These are phyloP conservation scores for Talaromyces proteolyticus DNA, from an alignment of 495 filamentous ascomycete species.

Conservation along the genomic window DNA sequence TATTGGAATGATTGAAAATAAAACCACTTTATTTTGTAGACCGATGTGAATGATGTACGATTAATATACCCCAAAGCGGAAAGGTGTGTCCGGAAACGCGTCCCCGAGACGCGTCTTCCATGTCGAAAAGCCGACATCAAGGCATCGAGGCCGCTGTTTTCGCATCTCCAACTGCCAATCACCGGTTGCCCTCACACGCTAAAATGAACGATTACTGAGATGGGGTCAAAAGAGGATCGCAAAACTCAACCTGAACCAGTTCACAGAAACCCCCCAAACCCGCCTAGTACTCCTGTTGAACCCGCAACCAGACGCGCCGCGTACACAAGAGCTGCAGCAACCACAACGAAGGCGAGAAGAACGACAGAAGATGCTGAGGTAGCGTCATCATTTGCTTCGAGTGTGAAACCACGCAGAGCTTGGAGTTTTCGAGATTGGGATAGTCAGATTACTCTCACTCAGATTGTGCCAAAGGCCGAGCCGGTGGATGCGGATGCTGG, in stretches of 20 bases:
- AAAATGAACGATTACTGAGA: background rate
- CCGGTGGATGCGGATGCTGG: background rate
- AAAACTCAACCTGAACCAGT: background rate
- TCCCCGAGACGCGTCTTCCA: background rate
- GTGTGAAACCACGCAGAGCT: slow-evolving; percentile 15
- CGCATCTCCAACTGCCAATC: too few species aligned
- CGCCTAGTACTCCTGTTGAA: slow-evolving; percentile 1
- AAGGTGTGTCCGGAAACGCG: background rate
- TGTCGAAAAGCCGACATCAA: too few species aligned
- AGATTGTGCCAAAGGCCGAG: slow-evolving; percentile 26
- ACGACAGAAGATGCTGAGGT: background rate
- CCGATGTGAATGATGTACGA: too few species aligned
- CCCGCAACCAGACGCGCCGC: slow-evolving; percentile 15
- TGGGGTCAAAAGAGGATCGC: background rate
- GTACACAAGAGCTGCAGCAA: slow-evolving; percentile 8
- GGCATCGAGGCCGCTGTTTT: too few species aligned
- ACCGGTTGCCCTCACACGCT: background rate
- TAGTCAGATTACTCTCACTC: slow-evolving; percentile 36
- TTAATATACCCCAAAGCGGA: slow-evolving; percentile 2
- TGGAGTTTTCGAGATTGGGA: slow-evolving; percentile 12
- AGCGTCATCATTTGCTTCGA: slow-evolving; percentile 7
- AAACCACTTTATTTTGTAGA: background rate
- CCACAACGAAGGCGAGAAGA: slow-evolving; percentile 14
- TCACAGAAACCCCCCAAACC: background rate
- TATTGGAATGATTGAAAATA: background rate